A percentile compares a stretch with the other conserved stretches of the same genome.
These are phyloP conservation scores for Curvularia lunata DNA, from an alignment of 2,329 filamentous ascomycete genomes.

Conservation along the genomic window DNA sequence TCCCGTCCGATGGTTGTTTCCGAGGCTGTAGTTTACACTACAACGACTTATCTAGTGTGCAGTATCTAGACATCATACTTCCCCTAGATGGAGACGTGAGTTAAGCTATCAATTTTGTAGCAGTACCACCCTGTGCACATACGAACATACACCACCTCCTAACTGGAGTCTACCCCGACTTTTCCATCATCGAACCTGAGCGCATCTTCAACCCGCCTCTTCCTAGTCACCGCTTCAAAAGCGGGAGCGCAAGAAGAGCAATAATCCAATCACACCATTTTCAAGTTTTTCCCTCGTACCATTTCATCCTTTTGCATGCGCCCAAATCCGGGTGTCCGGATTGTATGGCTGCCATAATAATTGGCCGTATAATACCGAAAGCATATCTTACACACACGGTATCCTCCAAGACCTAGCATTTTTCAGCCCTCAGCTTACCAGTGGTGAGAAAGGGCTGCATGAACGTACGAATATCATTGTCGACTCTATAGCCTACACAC, in stretches of 20 bases:
- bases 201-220: neutral
- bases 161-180: too few species aligned
- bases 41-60: neutral
- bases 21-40: too few species aligned
- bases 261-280: neutral
- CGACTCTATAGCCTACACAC: too few species aligned
- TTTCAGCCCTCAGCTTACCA: too few species aligned
- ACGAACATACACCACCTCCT: neutral
- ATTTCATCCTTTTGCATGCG: neutral
- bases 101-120: neutral
- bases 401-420: too few species aligned
- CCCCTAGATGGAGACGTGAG: neutral
- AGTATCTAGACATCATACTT: neutral
- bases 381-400: too few species aligned
- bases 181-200: too few species aligned
- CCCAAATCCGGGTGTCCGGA: neutral
- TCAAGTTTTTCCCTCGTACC: neutral
- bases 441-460: too few species aligned
- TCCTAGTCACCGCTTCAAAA: neutral
- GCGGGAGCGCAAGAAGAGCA: neutral
- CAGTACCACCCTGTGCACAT: neutral
- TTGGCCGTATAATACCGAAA: neutral
- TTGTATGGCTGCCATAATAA: neutral
- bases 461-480: too few species aligned
- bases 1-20: too few species aligned